These are phyloP conservation scores for Danielozyma ontarioensis DNA, from an alignment of 805 yeast species.

Conservation along the genomic window DNA sequence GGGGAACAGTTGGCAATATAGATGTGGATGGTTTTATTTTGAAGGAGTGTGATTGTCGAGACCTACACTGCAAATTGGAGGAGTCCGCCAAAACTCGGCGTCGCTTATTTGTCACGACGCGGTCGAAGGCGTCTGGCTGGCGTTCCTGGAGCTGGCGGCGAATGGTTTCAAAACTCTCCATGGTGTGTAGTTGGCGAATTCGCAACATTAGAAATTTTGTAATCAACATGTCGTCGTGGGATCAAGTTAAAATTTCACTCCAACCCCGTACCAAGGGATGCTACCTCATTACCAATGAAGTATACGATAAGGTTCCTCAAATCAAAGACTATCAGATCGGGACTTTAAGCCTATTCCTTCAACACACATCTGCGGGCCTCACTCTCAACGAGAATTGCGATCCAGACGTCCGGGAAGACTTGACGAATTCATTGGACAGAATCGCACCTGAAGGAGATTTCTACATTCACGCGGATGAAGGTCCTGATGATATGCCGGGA, in stretches of 20 bases:
- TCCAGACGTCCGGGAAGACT: constrained; percentile 67
- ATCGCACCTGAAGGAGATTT: constrained; percentile 61
- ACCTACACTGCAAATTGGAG: too few relatives aligned
- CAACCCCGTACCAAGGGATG: constrained; percentile 60
- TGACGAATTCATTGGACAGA: constrained; percentile 57
- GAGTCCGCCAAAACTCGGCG: too few relatives aligned
- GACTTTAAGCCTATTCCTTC: constrained; percentile 58
- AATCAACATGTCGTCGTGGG: constrained; percentile 45
- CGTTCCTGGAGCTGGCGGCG: too few relatives aligned
- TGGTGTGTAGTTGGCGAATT: too few relatives aligned
- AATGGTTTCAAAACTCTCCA: too few relatives aligned
- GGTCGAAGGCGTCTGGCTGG: too few relatives aligned
- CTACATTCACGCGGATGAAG: constrained; percentile 69
- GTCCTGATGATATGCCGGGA: constrained; percentile 82
- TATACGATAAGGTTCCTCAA: constrained; percentile 52
- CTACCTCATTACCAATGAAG: constrained; percentile 68
- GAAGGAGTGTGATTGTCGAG: too few relatives aligned
- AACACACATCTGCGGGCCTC: constrained; percentile 76
- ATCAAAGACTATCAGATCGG: constrained; percentile 59
- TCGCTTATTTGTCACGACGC: too few relatives aligned
- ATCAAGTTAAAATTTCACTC: constrained; percentile 51
- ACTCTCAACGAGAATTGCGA: constrained; percentile 79
- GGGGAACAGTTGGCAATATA: too few relatives aligned
- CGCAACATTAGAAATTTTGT: too few relatives aligned
- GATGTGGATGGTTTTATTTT: too few relatives aligned